Evolutionary conservation across 768 basidiomycete species (phyloP), one percentile per base, ranked within the genome.

Genomic region (Mycena maculata): DNA sequence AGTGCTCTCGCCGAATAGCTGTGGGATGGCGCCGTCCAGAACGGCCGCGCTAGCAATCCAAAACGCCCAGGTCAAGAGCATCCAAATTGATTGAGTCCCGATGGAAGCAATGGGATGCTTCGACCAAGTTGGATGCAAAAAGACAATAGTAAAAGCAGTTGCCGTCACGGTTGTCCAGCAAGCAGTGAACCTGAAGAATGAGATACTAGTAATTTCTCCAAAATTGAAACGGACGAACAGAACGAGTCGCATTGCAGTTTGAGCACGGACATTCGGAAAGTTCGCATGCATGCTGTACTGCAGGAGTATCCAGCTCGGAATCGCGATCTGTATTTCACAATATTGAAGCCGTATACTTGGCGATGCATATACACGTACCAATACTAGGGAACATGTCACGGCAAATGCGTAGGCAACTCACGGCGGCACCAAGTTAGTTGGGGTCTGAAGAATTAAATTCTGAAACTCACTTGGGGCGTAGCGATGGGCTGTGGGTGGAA

Each of bases 111-210:
- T 67, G 4, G 85, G 81, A 61, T 84, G 83, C 63, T 77, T 83
- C 22, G 87, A 85, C 84, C 86, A 88, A 18, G 77, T 76, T 1
- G 88, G 88, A 71, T 90, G 88, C 7, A 90, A 76, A 74, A 90
- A 88, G 39, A 90, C 81, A 42, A 89, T 75, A n/a, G 85, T 83
- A 60, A 86, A 87, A 23, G 76, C 78, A 28, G 83, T 84, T 13
- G 86, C 83, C 20, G 85, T 89, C 8, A 86, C 65, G 4, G 83
- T 76, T 28, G 90, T 90, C 90, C 90, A 91, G 70, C 83, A 87
- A 3, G 87, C 82, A 20, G 82, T 77, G 71, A 89, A 89, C 57
- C 90, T 91, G 67, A 38, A 59, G 59, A 50, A 52, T 18, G 18
- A 41, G 44, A 8, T 5, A 41, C 27, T 41, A 50, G n/a, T 52